Base-by-base conservation (phyloP, 1,284 basidiomycete genomes). In the Earliella scabrosa region DNA sequence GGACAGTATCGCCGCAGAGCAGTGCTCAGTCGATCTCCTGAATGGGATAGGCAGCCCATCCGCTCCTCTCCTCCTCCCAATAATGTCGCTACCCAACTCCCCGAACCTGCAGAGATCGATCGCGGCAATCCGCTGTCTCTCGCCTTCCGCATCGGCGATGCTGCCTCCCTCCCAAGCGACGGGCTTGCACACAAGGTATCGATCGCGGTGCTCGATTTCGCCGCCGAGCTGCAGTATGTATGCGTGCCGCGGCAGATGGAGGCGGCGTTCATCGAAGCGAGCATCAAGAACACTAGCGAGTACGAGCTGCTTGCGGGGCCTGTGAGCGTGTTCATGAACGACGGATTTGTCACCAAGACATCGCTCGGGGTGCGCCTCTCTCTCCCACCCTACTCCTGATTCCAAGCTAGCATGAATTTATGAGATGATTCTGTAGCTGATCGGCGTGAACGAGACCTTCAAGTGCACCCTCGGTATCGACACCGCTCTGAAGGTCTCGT, bases 391-490 rank as follows among this genome's bases (percentile, higher is more conserved):
- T 21, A 5, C 11, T 40, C 18, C n/a, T n/a, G n/a, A 4, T 5
- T 40, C 39, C 16, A 10, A 20, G 8, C 3, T 16, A 5, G 9
- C 14, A 18, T 3, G 16, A 9, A 16, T 7, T 2, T 32, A 29
- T 20, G 1, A 31, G 7, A 31, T 4, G 2, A 5, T 23, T n/a
- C 5, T 20, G n/a, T 39, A 81, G 78, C 77, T 81, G 48, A 73
- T 82, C 46, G 75, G 74, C 54, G 75, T 75, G 0, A 75, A 77
- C 10, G 82, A 83, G 48, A 75, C 70, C 14, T 85, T 87, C 71
- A 67, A 70, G 26, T 83, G 82, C 68, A 78, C 79, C 4, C 76
- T 86, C 20, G 83, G 83, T 18, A 70, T 76, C 24, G 83, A 86
- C 66, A 61, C 77, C 3, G 73, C 77, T 2, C 72, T 80, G 34